These are phyloP conservation scores for Xerocomellus chrysenteron DNA, from an alignment of 768 basidiomycete species.

Conservation along the genomic window DNA sequence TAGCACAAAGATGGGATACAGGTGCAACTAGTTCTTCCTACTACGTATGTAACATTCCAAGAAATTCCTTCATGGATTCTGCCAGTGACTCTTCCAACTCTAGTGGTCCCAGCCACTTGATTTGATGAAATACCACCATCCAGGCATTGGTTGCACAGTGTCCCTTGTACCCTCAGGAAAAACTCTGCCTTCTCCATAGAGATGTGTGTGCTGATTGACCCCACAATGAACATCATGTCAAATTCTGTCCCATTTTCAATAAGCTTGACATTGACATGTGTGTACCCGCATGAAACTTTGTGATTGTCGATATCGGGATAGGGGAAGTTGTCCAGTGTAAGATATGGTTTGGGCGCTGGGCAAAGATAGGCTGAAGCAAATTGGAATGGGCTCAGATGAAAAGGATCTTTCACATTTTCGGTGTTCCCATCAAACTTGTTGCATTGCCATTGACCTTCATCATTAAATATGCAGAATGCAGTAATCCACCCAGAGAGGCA, in stretches of 20 bases:
- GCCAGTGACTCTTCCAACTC: too few relatives aligned
- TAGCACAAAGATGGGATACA: too few relatives aligned
- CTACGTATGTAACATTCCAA: too few relatives aligned
- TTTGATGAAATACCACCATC: too few relatives aligned
- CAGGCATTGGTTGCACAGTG: too few relatives aligned
- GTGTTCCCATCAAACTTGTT: not conserved
- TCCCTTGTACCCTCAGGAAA: too few relatives aligned
- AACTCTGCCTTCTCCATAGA: not conserved
- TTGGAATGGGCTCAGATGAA: not conserved
- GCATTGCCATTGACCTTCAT: not conserved
- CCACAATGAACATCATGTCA: not conserved
- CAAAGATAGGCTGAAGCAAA: not conserved
- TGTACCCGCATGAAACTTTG: not conserved
- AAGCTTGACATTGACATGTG: not conserved
- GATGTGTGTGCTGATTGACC: not conserved
- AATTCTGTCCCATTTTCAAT: not conserved
- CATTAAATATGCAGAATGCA: not conserved
- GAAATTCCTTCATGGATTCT: too few relatives aligned
- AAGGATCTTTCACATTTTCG: not conserved
- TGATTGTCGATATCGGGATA: not conserved
- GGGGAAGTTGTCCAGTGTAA: not conserved
- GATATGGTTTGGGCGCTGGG: not conserved
- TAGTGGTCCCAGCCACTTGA: too few relatives aligned
- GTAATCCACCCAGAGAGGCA: not conserved
- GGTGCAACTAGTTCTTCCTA: too few relatives aligned